Conservation (phyloP, 768 basidiomycete species). For the Crassisporium funariophilum region DNA sequence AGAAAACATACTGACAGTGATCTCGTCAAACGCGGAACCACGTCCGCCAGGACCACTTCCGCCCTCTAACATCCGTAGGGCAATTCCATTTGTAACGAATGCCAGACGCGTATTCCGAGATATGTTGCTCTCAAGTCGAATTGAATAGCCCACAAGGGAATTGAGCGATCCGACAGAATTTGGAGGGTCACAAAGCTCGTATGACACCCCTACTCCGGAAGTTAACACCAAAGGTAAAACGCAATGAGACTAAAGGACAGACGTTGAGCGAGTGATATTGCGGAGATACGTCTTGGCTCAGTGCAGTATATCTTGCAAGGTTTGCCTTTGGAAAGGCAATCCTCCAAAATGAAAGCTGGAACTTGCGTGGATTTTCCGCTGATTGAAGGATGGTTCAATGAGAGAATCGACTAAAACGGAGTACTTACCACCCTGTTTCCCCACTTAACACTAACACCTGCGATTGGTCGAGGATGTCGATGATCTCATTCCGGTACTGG, state of each 20-base stretch:
- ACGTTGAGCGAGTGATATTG: conserved; percentile 92
- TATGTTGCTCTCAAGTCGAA: conserved; percentile 87
- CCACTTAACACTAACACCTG: conserved; percentile 85
- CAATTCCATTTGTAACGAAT: conserved; percentile 94
- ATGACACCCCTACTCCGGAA: conserved; percentile 63
- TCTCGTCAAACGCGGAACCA: conserved; percentile 87
- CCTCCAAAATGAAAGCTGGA: conserved; percentile 91
- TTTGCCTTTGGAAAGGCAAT: conserved; percentile 77
- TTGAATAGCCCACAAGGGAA: conserved; percentile 92
- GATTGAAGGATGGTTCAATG: conserved; percentile 9
- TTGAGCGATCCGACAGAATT: conserved; percentile 73
- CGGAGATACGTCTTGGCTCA: conserved; percentile 93
- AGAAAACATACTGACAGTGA: conserved; percentile 66
- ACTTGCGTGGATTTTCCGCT: conserved; percentile 98
- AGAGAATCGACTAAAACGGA: not conserved
- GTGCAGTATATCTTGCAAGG: conserved; percentile 93
- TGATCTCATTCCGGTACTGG: conserved; percentile 71
- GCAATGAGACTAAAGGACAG: conserved; percentile 13
- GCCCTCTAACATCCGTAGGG: conserved; percentile 94
- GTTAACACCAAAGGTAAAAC: conserved; percentile 3
- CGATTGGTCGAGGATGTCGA: conserved; percentile 64
- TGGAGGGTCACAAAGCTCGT: conserved; percentile 85
- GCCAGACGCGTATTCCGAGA: conserved; percentile 76
- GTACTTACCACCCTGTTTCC: conserved; percentile 43
- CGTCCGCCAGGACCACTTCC: conserved; percentile 69